phyloP scores from a whole-genome alignment of 139 green algal species.

The Chlamydomonas eustigma region DNA sequence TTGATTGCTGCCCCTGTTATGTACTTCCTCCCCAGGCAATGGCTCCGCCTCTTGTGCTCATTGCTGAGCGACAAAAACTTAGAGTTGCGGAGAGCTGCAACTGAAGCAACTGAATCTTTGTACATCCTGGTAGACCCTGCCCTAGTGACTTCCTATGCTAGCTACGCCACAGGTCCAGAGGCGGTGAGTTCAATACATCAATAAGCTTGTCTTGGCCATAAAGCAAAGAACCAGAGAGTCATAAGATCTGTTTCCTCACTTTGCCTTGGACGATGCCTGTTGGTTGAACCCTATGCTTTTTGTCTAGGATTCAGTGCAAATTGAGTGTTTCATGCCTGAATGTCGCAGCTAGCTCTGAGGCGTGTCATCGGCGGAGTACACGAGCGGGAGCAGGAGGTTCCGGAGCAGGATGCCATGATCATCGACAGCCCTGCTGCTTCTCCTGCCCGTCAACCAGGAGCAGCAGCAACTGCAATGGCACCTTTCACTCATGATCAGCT shows the following conservation, averaged over 20 bases:
- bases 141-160: background rate
- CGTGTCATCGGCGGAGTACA: background rate
- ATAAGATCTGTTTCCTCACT: no score
- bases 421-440: background rate
- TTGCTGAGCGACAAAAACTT: conserved; percentile 1
- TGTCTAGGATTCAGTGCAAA: no score
- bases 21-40: background rate
- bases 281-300: no score
- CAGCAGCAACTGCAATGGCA: no score
- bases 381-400: background rate
- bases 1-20: no score
- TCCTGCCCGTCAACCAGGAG: background rate
- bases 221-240: no score
- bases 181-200: no score
- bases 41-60: background rate
- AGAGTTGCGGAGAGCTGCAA: background rate
- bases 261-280: no score
- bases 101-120: background rate
- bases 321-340: no score
- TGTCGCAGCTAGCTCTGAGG: background rate
- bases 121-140: background rate
- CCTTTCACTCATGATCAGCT: no score
- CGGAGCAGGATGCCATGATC: background rate
- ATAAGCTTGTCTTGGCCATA: no score
- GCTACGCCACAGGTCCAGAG: conserved; percentile 1